These are phyloP conservation scores for Avena atlantica DNA, from an alignment of 176 grass and related monocot species.

Conservation along the genomic window DNA sequence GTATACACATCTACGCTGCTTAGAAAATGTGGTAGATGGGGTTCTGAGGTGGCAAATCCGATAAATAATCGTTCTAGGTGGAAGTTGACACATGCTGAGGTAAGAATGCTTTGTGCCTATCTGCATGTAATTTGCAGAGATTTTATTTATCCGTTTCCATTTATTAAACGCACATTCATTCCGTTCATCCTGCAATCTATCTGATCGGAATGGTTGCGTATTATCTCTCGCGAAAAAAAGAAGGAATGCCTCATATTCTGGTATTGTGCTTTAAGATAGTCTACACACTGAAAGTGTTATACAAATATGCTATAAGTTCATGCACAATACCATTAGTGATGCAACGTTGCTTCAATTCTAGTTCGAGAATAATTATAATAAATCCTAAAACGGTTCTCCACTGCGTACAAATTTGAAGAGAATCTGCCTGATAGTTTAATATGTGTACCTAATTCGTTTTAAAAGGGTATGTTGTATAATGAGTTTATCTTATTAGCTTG, in stretches of 20 bases:
- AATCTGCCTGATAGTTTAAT: neutral
- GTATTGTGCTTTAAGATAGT: slow-evolving; percentile 12
- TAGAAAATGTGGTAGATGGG: slow-evolving; percentile 66
- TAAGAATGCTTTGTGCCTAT: slow-evolving; percentile 37
- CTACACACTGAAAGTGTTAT: neutral
- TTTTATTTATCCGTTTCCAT: neutral
- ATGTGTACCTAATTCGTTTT: neutral
- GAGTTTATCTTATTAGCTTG: neutral
- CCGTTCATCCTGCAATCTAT: slow-evolving; percentile 17
- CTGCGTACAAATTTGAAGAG: neutral
- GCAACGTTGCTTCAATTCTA: neutral
- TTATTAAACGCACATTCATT: neutral
- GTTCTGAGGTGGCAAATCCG: slow-evolving; percentile 50
- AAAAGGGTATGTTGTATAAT: neutral
- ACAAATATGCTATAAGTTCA: neutral
- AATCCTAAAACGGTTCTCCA: neutral
- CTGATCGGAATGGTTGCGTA: neutral
- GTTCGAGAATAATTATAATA: neutral
- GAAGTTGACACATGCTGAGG: slow-evolving; percentile 85
- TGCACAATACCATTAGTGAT: neutral
- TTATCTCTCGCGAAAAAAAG: neutral
- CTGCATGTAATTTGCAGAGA: neutral
- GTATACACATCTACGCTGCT: slow-evolving; percentile 93
- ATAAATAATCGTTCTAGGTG: slow-evolving; percentile 53
- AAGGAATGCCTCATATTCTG: neutral